Evolutionary conservation across 202 grass and related monocot genomes (phyloP), one percentile per base, ranked within the genome.

Genomic region (Brachypodium distachyon): DNA sequence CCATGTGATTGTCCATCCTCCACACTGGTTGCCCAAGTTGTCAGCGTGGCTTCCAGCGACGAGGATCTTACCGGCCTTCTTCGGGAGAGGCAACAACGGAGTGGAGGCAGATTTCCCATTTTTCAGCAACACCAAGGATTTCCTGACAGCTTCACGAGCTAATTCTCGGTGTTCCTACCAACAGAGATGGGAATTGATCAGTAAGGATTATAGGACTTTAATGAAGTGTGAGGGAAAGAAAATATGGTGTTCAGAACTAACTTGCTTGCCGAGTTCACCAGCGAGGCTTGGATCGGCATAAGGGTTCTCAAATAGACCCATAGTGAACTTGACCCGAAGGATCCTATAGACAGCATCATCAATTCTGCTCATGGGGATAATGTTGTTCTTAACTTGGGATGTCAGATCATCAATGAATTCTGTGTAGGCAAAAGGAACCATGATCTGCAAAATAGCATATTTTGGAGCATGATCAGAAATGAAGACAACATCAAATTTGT

Each of bases 261-360:
- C 93, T 31, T 83, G 46, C 59, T 86, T 90, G 72, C 93, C 90
- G 22, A 97, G 66, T 68, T 97, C 88, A 47, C 83, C 81, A 0
- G 54, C 81, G 19, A 97, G 85, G 88, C 86, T 97, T 40, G 77
- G 2, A 73, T 97, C 93, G 0, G 90, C 70, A 3, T 81, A 91
- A 60, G 93, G 86, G 73, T 36, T 88, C 88, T 97, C 93, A 28
- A 97, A 97, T 3, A 97, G 81, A 73, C 93, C 93, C 88, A 97
- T 93, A 33, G 81, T 83, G 70, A 97, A 97, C 78, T 97, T 93
- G 28, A 97, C 90, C 4, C 90, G 74, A 18, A 97, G 87, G 51
- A 97, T 97, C 71, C 93, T 91, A 12, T 82, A 90, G 4, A 97
- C 93, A 14, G 90, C 93, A 41, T 97, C 93, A 18, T 97, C 49